These are phyloP conservation scores for Leishmania mexicana DNA, from an alignment of 208 protist species.

Conservation along the genomic window DNA sequence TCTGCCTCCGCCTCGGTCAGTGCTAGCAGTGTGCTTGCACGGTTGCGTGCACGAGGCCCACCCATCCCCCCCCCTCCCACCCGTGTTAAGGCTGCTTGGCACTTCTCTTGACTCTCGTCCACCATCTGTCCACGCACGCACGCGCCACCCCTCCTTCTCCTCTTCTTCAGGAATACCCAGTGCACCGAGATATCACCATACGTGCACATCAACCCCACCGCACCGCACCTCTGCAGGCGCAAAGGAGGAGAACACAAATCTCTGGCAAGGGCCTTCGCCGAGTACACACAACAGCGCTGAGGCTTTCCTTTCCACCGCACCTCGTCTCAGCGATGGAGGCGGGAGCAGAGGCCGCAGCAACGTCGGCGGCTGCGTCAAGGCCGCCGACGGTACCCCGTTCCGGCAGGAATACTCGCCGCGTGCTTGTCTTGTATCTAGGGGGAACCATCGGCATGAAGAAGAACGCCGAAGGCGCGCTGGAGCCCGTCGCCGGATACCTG, in stretches of 20 bases:
- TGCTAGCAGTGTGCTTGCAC: not conserved
- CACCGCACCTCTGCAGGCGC: not conserved
- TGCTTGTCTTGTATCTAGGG: slow-evolving; percentile 87
- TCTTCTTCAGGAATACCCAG: not conserved
- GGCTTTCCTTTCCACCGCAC: not conserved
- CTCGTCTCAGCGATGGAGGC: not conserved
- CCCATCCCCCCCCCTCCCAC: not conserved
- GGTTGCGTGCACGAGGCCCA: not conserved
- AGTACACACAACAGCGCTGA: not conserved
- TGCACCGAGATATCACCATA: not conserved
- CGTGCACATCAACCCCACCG: not conserved
- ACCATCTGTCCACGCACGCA: not conserved
- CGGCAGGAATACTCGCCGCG: slow-evolving; percentile 20
- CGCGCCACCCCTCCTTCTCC: not conserved
- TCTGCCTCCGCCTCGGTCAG: not conserved
- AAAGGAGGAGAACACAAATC: not conserved
- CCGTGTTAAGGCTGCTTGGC: not conserved
- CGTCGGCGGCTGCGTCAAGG: not conserved
- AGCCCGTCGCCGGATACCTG: slow-evolving; percentile 72
- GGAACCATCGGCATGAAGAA: slow-evolving; percentile 93
- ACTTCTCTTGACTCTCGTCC: not conserved
- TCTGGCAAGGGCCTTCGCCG: not conserved
- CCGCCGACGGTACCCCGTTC: not conserved
- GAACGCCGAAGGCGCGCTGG: slow-evolving; percentile 58
- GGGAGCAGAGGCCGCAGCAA: not conserved